Percentiles rank a stretch among this genome's conserved stretches.
Evolutionary conservation across 805 yeast species (phyloP).

Genomic region (Blastobotrys chiropterorum): DNA sequence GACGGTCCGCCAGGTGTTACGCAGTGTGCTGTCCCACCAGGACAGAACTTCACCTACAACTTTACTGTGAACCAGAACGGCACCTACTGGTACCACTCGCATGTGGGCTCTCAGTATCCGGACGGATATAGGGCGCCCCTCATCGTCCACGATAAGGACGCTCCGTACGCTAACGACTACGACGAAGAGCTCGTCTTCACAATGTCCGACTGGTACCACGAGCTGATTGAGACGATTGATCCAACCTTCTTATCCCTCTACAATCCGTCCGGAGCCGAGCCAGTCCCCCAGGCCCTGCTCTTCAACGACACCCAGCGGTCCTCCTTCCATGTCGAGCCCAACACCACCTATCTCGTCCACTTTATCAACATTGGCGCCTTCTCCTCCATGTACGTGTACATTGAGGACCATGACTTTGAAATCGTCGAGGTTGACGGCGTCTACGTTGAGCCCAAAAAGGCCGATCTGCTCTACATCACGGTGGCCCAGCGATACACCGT

Average conservation of each 20-base stretch:
- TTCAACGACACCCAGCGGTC: constrained; percentile 72
- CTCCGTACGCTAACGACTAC: constrained; percentile 54
- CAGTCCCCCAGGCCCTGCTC: constrained; percentile 77
- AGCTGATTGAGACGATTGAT: constrained; percentile 43
- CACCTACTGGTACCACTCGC: constrained; percentile 97
- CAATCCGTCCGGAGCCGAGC: constrained; percentile 98
- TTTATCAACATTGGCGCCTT: constrained; percentile 86
- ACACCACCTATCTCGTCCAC: constrained; percentile 76
- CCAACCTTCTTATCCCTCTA: constrained; percentile 55
- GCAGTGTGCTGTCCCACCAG: constrained; percentile 90
- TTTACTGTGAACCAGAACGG: constrained; percentile 88
- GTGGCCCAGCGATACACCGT: constrained; percentile 91
- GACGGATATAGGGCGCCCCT: constrained; percentile 66
- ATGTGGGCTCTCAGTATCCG: constrained; percentile 81
- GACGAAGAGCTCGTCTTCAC: constrained; percentile 73
- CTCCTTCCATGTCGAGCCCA: constrained; percentile 59
- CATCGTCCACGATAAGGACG: constrained; percentile 63
- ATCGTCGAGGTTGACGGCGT: constrained; percentile 92
- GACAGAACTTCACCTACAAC: constrained; percentile 69
- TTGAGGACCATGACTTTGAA: constrained; percentile 82
- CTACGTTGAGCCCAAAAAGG: constrained; percentile 66
- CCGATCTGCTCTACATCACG: constrained; percentile 69
- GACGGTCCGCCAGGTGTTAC: constrained; percentile 88
- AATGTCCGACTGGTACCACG: constrained; percentile 87
- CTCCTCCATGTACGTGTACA: constrained; percentile 79